These are phyloP conservation scores for Hexamita inflata DNA, from an alignment of 208 protist species.

Conservation along the genomic window DNA sequence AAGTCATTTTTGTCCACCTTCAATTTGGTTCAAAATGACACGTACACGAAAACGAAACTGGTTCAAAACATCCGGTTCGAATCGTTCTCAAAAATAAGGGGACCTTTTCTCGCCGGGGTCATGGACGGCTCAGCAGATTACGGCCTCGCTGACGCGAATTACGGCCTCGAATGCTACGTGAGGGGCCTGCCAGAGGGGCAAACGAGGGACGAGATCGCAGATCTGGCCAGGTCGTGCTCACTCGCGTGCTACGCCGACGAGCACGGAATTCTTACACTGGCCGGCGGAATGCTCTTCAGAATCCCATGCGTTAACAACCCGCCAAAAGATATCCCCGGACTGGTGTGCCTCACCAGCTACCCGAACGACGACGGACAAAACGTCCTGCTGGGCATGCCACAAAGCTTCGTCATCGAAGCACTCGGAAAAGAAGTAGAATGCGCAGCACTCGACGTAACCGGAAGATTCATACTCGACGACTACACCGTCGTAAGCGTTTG, in stretches of 20 bases:
- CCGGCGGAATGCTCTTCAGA: constrained; percentile 25
- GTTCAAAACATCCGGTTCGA: background rate
- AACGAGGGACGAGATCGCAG: background rate
- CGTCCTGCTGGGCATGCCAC: constrained; percentile 12
- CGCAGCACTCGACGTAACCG: too few relatives aligned
- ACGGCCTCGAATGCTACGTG: constrained; percentile 23
- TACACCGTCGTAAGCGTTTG: too few relatives aligned
- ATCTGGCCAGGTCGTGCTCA: constrained; percentile 5
- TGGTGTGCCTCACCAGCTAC: constrained; percentile 7
- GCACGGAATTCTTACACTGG: background rate
- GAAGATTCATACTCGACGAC: too few relatives aligned
- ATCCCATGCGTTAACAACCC: constrained; percentile 1
- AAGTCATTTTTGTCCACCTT: constrained; percentile 4
- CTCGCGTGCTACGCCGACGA: background rate
- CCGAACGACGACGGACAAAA: background rate
- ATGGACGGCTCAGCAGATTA: constrained; percentile 12
- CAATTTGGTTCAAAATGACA: background rate
- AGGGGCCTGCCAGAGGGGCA: background rate
- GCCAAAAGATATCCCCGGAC: constrained; percentile 19
- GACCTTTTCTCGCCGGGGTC: constrained; percentile 17
- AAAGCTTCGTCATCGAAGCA: background rate
- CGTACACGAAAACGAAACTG: background rate
- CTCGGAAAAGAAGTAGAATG: background rate
- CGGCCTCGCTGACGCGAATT: background rate
- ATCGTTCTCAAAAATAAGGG: constrained; percentile 1